Base-by-base conservation (phyloP, 2,329 filamentous ascomycete genomes). In the Botrytis galanthina region DNA sequence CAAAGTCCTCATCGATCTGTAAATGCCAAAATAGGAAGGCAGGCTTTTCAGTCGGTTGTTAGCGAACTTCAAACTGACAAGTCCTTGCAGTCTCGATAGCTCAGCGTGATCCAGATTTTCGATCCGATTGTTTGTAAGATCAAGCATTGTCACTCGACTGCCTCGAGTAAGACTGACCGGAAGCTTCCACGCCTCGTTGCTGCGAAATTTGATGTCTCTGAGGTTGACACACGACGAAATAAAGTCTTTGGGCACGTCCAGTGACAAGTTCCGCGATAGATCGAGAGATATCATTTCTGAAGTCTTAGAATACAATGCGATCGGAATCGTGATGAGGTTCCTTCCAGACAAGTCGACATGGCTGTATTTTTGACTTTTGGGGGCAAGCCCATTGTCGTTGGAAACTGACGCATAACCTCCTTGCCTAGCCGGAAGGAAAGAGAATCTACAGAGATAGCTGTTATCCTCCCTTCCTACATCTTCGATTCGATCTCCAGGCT, bases 391-490 rank as follows among this genome's bases (percentile, higher is more conserved):
- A 68, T 94, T 88, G 79, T 98, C 95, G 77, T 95, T 92, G 37
- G 93, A 86, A 74, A 80, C 90, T 61, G 91, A 87, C 75, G 91
- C 90, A 79, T 89, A 95, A 67, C 95, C 94, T 81, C 91, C 95
- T 81, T 97, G 92, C 79, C 95, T 93, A 32, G 93, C 92, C 26
- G 95, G 95, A 74, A 98, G 86, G 82, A 99, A 99, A 74, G 96
- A 94, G 84, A 99, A 98, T 9, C 96, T 93, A 81, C 95, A 97
- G 20, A 99, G 87, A 79, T 98, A 99, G 81, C 95, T 97, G 82
- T 98, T 97, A 84, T 99, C 96, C 82, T 99, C 96, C 73, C 96
- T 90, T 42, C 96, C 96, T 70, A 99, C 89, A 75, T 98, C 96
- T 81, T 98, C 95, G 63, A 99, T 90, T 57, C 90, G 90, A 82